Percentiles rank a stretch among this genome's conserved stretches.
Conservation (phyloP, 768 basidiomycete genomes). For the Lactarius vividus region DNA sequence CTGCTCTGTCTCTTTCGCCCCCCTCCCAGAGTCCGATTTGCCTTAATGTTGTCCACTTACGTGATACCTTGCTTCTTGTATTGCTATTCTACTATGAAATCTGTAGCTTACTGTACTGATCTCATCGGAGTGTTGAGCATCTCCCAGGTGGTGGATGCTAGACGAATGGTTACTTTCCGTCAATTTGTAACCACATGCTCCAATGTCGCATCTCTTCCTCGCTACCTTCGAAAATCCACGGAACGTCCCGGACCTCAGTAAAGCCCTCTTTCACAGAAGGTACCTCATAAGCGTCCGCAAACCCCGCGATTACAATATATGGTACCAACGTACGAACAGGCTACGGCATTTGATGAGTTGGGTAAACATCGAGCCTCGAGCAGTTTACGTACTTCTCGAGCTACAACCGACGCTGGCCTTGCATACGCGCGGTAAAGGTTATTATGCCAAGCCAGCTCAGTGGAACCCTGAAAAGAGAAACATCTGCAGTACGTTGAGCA, state of each 20-base stretch:
- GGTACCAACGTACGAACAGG: slow-evolving; percentile 54
- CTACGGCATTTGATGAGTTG: slow-evolving; percentile 33
- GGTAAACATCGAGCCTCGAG: background rate
- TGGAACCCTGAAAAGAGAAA: slow-evolving; percentile 68
- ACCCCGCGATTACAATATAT: slow-evolving; percentile 56
- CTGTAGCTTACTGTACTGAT: slow-evolving; percentile 17
- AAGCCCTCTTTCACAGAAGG: slow-evolving; percentile 72
- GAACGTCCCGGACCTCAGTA: slow-evolving; percentile 67
- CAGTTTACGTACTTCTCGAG: slow-evolving; percentile 40
- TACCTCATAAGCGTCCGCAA: slow-evolving; percentile 60
- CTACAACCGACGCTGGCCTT: slow-evolving; percentile 45
- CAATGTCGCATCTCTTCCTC: slow-evolving; percentile 69
- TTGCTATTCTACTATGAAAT: slow-evolving; percentile 10
- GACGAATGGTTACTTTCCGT: slow-evolving; percentile 50
- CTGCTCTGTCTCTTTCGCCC: background rate
- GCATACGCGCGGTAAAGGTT: slow-evolving; percentile 82
- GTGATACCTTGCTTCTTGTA: slow-evolving; percentile 14
- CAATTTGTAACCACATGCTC: slow-evolving; percentile 85
- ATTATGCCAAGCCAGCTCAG: slow-evolving; percentile 91
- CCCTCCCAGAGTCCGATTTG: background rate
- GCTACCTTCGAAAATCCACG: slow-evolving; percentile 77
- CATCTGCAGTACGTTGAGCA: slow-evolving; percentile 46
- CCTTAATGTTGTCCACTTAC: background rate
- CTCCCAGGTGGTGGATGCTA: background rate
- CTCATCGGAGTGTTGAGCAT: background rate